Conservation (phyloP, 129 eudicot genomes). For the Pseudognaphalium luteoalbum region DNA sequence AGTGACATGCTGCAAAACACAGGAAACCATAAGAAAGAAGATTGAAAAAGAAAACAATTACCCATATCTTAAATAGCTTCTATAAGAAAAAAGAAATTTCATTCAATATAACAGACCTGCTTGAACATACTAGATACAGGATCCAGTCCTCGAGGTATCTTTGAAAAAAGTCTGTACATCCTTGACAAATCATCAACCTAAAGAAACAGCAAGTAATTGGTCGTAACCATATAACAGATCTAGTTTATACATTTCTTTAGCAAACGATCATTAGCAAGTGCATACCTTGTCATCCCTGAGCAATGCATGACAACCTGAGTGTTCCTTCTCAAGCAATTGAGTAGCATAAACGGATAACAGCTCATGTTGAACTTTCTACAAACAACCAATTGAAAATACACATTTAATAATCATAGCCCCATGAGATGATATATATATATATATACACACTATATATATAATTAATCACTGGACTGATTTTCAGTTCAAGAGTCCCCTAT, state of each 20-base stretch:
- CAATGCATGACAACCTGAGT: slow-evolving; percentile 92
- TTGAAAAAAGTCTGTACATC: slow-evolving; percentile 83
- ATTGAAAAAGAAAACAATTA: slow-evolving; percentile 1
- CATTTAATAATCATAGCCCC: slow-evolving; percentile 6
- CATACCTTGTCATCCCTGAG: slow-evolving; percentile 94
- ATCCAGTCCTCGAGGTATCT: slow-evolving; percentile 75
- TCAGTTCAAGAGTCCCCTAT: no score
- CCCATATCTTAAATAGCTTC: not conserved
- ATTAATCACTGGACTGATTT: no score
- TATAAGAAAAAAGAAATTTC: not conserved
- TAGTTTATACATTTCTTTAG: slow-evolving; percentile 1
- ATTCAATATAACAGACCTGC: slow-evolving; percentile 59
- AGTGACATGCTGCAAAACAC: slow-evolving; percentile 78
- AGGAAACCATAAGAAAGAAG: slow-evolving; percentile 18
- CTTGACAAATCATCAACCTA: slow-evolving; percentile 93
- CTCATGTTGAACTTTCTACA: slow-evolving; percentile 89
- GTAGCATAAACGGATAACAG: slow-evolving; percentile 77
- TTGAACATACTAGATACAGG: slow-evolving; percentile 87
- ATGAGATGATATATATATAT: not conserved
- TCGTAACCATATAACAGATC: not conserved
- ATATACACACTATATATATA: no score
- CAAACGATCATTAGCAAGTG: not conserved
- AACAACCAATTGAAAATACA: not conserved
- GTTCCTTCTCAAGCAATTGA: slow-evolving; percentile 90
- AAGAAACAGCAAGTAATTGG: not conserved